Base-by-base conservation (phyloP, 495 filamentous ascomycete genomes). In the Neurospora sp. region DNA sequence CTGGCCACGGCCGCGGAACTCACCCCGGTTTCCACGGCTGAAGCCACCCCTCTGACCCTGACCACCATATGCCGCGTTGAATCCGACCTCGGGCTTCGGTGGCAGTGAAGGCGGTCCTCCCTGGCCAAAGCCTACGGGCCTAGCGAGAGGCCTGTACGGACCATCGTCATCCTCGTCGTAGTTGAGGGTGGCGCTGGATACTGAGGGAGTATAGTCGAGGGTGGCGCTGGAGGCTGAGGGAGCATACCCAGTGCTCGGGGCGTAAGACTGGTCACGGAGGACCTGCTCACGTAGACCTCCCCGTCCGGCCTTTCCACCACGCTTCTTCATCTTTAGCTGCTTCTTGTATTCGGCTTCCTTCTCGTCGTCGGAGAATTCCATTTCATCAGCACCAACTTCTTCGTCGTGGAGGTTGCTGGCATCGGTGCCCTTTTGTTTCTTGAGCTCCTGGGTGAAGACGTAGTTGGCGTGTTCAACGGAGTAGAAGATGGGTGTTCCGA, bases 331-430 rank as follows among this genome's bases (percentile, higher is more conserved):
- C 76, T 89, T 92, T 4, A 84, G 76, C 75, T 82, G 76, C 69
- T 85, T 83, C 84, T 91, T 96, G 78, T 93, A 88, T 76, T 94
- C 93, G 8, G 90, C 90, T 80, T 98, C 96, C 27, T 91, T 91
- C 82, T 98, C 96, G 74, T 99, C 96, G 75, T 98, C 96, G 0
- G 94, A 97, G 77, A 98, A 98, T 77, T 98, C 96, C 40, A 93
- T 86, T 78, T 98, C 94, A 18, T 94, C 91, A 35, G 91, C 91
- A 2, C 82, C 88, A n/a, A 93, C 85, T 81, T 98, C 95, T 78
- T 99, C 96, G 75, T 99, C 96, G 79, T 96, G 90, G 71, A 96
- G 84, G 77, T 98, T 97, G 45, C 93, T 96, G 0, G 96, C 95
- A 82, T 99, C 96, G 18, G 93, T 93, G 72, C 92, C 92, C 81